phyloP scores from a whole-genome alignment of 768 basidiomycete species.

The Pisolithus tinctorius region DNA sequence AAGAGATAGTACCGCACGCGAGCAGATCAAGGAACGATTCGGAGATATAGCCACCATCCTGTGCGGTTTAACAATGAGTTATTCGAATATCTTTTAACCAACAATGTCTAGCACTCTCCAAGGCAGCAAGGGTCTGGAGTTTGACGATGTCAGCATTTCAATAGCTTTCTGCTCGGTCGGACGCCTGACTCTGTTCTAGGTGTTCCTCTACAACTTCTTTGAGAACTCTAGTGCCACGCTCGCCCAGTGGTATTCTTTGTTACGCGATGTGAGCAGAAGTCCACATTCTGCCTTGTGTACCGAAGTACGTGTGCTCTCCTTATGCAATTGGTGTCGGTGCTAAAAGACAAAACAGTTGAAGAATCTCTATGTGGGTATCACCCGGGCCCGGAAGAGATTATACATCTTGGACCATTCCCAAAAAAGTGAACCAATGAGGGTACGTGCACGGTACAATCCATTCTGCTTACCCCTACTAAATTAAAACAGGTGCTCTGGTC shows the following conservation, averaged over 20 bases:
- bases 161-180: background rate
- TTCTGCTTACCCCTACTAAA: slow-evolving; percentile 26
- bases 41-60: slow-evolving; percentile 55
- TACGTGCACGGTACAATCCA: slow-evolving; percentile 18
- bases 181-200: slow-evolving; percentile 33
- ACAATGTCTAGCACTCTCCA: slow-evolving; percentile 22
- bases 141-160: slow-evolving; percentile 11
- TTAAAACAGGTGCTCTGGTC: slow-evolving; percentile 45
- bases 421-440: slow-evolving; percentile 52
- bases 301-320: slow-evolving; percentile 35
- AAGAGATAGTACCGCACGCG: slow-evolving; percentile 48
- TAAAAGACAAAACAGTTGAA: slow-evolving; percentile 41
- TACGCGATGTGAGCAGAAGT: slow-evolving; percentile 39
- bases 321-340: background rate
- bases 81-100: background rate
- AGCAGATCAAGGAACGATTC: slow-evolving; percentile 43
- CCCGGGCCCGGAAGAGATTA: slow-evolving; percentile 61
- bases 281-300: slow-evolving; percentile 50
- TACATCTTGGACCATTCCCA: slow-evolving; percentile 63
- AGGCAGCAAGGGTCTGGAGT: slow-evolving; percentile 27
- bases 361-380: slow-evolving; percentile 63
- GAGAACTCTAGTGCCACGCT: slow-evolving; percentile 47
- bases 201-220: slow-evolving; percentile 71
- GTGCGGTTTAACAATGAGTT: slow-evolving; percentile 28
- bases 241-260: slow-evolving; percentile 54